These are phyloP conservation scores for Boletellus sp. DNA, from an alignment of 768 basidiomycete genomes.

Conservation along the genomic window DNA sequence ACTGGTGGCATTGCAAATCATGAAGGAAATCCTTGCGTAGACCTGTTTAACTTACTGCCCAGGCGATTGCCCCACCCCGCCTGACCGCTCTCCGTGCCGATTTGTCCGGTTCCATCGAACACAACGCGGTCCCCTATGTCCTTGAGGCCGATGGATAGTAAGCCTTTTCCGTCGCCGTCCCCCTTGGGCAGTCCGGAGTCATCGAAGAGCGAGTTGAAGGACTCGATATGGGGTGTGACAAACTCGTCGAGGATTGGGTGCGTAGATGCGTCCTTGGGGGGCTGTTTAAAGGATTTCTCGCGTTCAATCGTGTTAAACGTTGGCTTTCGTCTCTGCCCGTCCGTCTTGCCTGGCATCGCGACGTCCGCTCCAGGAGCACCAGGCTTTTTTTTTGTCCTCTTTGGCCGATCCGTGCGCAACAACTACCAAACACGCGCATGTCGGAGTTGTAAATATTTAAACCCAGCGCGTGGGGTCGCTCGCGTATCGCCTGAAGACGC, in stretches of 20 bases:
- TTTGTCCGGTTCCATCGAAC: constrained; percentile 70
- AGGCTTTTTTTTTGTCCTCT: constrained; percentile 9
- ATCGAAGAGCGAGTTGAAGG: constrained; percentile 95
- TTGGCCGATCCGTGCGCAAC: constrained; percentile 21
- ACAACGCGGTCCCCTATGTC: constrained; percentile 92
- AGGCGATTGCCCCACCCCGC: constrained; percentile 79
- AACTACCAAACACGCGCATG: constrained; percentile 18
- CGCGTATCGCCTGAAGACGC: constrained; percentile 11
- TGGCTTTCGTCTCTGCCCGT: constrained; percentile 36
- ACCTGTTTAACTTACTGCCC: constrained; percentile 55
- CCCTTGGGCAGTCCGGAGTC: constrained; percentile 77
- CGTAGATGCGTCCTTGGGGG: constrained; percentile 62
- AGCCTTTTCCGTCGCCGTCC: constrained; percentile 73
- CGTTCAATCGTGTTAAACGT: constrained; percentile 82
- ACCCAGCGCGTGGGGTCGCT: constrained; percentile 19
- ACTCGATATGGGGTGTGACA: constrained; percentile 90
- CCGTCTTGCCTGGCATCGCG: constrained; percentile 51
- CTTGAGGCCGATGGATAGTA: constrained; percentile 72
- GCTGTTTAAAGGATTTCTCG: constrained; percentile 74
- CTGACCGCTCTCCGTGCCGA: constrained; percentile 49
- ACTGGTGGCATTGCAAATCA: constrained; percentile 47
- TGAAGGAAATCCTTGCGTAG: constrained; percentile 7
- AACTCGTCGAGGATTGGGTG: constrained; percentile 88
- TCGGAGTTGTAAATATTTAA: constrained; percentile 18
- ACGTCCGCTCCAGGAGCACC: background rate